Evolutionary conservation across 306 rosid species (phyloP).

Genomic region (Inga leiocalycina): DNA sequence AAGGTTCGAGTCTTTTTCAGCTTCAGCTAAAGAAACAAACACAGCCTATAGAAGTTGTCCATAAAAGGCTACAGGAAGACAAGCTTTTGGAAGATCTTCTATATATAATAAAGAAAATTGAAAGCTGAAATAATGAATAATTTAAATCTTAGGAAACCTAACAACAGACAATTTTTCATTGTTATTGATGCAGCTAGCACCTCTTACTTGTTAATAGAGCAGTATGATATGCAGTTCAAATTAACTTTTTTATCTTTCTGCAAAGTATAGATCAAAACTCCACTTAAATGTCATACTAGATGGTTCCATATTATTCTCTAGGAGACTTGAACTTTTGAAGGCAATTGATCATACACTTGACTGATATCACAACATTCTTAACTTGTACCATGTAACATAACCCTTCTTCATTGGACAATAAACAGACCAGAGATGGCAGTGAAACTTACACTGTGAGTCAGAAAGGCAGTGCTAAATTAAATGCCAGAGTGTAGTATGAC

Average conservation of each 20-base stretch:
- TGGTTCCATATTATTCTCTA: neutral
- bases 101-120: neutral
- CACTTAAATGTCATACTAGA: neutral
- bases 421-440: conserved; percentile 25
- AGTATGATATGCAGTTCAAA: neutral
- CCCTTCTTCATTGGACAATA: neutral
- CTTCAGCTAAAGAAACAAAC: neutral
- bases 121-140: neutral
- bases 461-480: neutral
- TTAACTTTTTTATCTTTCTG: neutral
- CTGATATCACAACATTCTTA: neutral
- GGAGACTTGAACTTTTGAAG: neutral
- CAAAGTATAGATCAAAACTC: neutral
- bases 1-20: neutral
- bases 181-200: neutral
- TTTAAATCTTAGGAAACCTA: neutral
- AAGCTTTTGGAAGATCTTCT: neutral
- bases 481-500: conserved; percentile 18
- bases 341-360: neutral
- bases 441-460: conserved; percentile 3
- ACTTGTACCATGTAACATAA: neutral
- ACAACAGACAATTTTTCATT: neutral
- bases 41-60: neutral
- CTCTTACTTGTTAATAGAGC: neutral
- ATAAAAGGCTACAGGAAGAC: neutral